phyloP scores from a whole-genome alignment of 768 basidiomycete species.

The Sistotremastrum niveocremeum region DNA sequence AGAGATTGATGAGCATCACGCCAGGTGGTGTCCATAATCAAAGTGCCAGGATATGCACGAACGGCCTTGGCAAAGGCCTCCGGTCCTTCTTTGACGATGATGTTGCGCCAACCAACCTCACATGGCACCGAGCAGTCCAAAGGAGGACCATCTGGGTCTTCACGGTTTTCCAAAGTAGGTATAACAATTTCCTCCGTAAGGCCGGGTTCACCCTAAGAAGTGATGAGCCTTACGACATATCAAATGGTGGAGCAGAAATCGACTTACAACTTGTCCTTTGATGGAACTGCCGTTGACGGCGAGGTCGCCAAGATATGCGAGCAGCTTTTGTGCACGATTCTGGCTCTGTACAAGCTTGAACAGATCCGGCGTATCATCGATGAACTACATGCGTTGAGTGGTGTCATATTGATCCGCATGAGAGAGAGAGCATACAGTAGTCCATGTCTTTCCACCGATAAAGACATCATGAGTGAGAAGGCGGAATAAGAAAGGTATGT shows the following conservation, averaged over 20 bases:
- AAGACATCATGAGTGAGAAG: conserved; percentile 94
- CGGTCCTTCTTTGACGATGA: conserved; percentile 94
- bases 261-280: conserved; percentile 69
- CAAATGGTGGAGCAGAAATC: background rate
- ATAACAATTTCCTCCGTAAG: conserved; percentile 78
- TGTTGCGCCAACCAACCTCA: conserved; percentile 90
- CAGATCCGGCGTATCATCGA: conserved; percentile 98
- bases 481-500: conserved; percentile 98
- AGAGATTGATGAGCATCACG: conserved; percentile 98
- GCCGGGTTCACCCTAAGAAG: conserved; percentile 71
- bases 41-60: conserved; percentile 84
- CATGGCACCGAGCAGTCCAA: conserved; percentile 77
- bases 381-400: conserved; percentile 47
- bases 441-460: conserved; percentile 96
- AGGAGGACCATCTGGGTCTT: conserved; percentile 53
- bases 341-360: conserved; percentile 97
- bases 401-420: background rate
- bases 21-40: conserved; percentile 99
- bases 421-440: conserved; percentile 44
- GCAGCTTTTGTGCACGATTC: conserved; percentile 95
- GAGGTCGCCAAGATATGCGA: conserved; percentile 94
- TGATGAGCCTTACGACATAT: background rate
- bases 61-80: conserved; percentile 98
- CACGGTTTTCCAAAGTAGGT: conserved; percentile 66
- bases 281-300: conserved; percentile 97